Percentiles rank a stretch among this genome's conserved stretches.
Evolutionary conservation across 441 rosid genomes (phyloP).

Genomic region (Pelargonium cotyledonis): DNA sequence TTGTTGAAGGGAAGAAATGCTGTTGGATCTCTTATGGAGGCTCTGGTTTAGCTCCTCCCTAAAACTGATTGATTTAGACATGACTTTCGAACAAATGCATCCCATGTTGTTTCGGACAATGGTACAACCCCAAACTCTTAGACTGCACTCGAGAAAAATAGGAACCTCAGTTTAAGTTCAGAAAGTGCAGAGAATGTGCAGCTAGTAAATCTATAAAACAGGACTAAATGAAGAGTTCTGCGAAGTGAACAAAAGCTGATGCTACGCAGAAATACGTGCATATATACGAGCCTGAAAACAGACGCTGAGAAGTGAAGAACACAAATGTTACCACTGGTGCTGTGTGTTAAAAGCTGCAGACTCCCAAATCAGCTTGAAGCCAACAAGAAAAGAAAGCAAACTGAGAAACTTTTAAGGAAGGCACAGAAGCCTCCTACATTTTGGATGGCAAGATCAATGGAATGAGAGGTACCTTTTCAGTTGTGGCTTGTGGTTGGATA

Average conservation of each 20-base stretch:
- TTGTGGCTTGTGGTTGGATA: neutral
- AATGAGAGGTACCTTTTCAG: constrained; percentile 2
- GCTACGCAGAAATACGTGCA: too few relatives aligned
- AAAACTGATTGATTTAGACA: constrained; percentile 28
- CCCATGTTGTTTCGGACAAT: constrained; percentile 28
- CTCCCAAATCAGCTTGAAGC: too few relatives aligned
- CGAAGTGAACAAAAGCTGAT: too few relatives aligned
- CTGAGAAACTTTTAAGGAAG: neutral
- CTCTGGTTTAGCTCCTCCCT: constrained; percentile 23
- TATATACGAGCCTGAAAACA: too few relatives aligned
- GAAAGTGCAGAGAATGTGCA: neutral
- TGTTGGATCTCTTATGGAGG: constrained; percentile 19
- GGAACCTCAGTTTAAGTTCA: neutral
- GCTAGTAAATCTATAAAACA: neutral
- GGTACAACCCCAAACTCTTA: neutral
- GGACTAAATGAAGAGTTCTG: neutral
- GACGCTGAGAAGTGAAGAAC: too few relatives aligned
- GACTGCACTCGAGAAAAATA: constrained; percentile 4
- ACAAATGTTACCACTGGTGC: too few relatives aligned
- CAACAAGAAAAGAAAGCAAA: too few relatives aligned
- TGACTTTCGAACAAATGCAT: constrained; percentile 36
- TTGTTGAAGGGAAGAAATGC: constrained; percentile 11
- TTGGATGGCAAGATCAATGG: neutral
- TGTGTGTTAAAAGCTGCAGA: too few relatives aligned
- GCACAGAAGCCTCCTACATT: neutral